Base-by-base conservation (phyloP, 2,329 filamentous ascomycete species). In the Cryphonectria japonica region DNA sequence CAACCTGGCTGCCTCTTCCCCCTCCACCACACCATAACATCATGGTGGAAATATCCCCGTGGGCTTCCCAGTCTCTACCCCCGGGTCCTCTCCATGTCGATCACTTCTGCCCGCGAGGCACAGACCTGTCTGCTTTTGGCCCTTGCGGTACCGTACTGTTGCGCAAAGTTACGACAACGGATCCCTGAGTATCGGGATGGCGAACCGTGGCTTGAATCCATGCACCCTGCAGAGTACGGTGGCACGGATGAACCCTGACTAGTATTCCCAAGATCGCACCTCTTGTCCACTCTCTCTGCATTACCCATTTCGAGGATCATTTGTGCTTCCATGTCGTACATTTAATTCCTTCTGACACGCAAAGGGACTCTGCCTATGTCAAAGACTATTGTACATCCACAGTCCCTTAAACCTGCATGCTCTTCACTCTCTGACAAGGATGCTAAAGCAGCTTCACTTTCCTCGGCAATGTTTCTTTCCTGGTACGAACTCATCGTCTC, bases 131-230 rank as follows among this genome's bases (percentile, higher is more conserved):
- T 32, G 16, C 22, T 50, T 26, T 37, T 50, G 52, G 63, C 11
- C 62, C 26, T 65, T 46, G 63, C 63, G 41, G 41, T 37, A 65
- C 63, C 9, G 39, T 46, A 43, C 63, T 32, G 39, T 64, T 19
- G n/a, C 43, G 29, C 41, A 46, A 46, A 19, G 26, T 32, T 19
- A 19, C 41, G 41, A 52, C 37, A 29, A 16, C 63, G 29, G 26
- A 46, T 65, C 41, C 41, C 43, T 46, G 41, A 32, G 14, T 59
- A 59, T 59, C 54, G 54, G 54, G n/a, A 65, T 32, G 63, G 43
- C 63, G 41, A 50, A 46, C 39, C n/a, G 46, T 39, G 3, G 19
- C 13, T 39, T 64, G n/a, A 16, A 43, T 19, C 26, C 54, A 59
- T 59, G 54, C 26, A 32, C 54, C 29, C 13, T 59, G 26, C 54